Evolutionary conservation across 768 basidiomycete species (phyloP).

Genomic region (Leccinum incarnatum): DNA sequence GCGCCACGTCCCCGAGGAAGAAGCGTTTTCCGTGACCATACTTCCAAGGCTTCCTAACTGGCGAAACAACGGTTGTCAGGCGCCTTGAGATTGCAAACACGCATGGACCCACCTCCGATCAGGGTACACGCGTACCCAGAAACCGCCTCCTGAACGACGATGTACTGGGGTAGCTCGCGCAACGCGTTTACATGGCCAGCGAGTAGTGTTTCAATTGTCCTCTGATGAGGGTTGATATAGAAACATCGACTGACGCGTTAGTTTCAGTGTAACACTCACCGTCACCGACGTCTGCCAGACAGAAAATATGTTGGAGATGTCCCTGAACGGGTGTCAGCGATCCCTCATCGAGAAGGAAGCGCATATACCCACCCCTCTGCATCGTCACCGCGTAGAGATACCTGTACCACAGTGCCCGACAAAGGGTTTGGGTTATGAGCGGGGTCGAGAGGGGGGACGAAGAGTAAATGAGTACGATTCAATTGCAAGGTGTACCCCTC

Average conservation of each 20-base stretch:
- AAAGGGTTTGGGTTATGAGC: neutral
- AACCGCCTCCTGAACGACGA: constrained; percentile 10
- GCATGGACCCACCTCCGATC: constrained; percentile 14
- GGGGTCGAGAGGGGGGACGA: constrained; percentile 13
- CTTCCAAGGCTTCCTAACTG: constrained; percentile 27
- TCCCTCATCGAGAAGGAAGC: neutral
- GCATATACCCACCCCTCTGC: constrained; percentile 25
- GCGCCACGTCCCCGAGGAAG: constrained; percentile 14
- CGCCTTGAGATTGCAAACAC: neutral
- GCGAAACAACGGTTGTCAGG: constrained; percentile 6
- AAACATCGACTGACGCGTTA: neutral
- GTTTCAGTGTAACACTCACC: constrained; percentile 12
- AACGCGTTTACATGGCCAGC: constrained; percentile 17
- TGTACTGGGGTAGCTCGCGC: constrained; percentile 13
- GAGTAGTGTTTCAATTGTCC: constrained; percentile 26
- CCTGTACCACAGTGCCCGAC: constrained; percentile 25
- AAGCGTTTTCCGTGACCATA: constrained; percentile 30
- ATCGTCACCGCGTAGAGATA: constrained; percentile 18
- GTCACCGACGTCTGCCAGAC: constrained; percentile 16
- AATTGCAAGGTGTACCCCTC: constrained; percentile 14
- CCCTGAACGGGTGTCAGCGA: constrained; percentile 9
- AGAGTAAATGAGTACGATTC: constrained; percentile 26
- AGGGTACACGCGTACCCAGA: constrained; percentile 16
- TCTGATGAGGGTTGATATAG: constrained; percentile 7
- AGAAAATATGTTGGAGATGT: neutral